Evolutionary conservation across 2,329 filamentous ascomycete species (phyloP).

Genomic region (Diaporthe sp.): DNA sequence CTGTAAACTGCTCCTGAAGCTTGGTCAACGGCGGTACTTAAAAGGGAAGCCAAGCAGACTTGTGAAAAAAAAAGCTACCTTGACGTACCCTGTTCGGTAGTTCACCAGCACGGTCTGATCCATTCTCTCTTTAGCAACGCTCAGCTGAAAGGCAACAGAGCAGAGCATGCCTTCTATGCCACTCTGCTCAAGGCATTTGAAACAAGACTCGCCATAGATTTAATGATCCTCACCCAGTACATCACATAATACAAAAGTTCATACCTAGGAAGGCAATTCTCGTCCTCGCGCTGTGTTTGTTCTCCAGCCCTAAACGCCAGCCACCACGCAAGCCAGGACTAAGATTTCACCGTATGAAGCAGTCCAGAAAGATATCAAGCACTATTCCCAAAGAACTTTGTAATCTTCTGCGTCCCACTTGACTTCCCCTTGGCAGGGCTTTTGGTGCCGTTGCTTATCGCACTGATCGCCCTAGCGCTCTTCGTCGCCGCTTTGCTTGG

Average conservation of each 20-base stretch:
- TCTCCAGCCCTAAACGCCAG: background rate
- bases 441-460: constrained; percentile 57
- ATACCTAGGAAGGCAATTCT: no score
- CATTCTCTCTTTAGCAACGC: background rate
- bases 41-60: background rate
- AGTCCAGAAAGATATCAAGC: constrained; percentile 47
- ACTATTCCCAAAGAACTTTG: constrained; percentile 61
- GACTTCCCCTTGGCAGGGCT: constrained; percentile 51
- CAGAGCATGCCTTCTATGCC: background rate
- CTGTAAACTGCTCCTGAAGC: background rate
- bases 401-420: constrained; percentile 61
- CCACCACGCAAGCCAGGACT: no score
- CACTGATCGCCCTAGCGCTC: constrained; percentile 54
- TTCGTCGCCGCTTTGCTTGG: constrained; percentile 43
- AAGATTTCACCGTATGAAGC: constrained; percentile 39
- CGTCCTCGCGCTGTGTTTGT: background rate
- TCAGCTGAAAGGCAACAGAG: background rate
- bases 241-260: background rate
- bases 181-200: accelerated
- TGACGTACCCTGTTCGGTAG: background rate
- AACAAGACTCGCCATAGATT: background rate
- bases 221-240: background rate
- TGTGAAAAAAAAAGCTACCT: background rate
- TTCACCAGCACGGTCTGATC: background rate
- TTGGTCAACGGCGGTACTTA: background rate